Evolutionary conservation across 768 basidiomycete species (phyloP), one percentile per base, ranked within the genome.

Genomic region (Rhodocollybia butyracea): DNA sequence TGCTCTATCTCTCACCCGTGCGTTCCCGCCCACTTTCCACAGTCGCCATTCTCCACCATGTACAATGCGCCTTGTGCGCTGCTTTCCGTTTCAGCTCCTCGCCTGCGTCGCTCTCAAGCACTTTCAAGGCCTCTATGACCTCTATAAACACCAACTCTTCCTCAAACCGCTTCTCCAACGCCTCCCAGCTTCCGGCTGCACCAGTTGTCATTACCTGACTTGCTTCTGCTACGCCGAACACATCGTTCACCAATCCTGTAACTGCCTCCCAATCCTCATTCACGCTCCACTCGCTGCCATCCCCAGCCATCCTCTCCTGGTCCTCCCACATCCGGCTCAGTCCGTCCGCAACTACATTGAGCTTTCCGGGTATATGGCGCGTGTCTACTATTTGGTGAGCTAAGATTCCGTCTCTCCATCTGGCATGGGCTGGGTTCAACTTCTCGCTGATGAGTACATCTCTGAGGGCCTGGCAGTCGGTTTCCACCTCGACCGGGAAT

Each of bases 281-380:
- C 3, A 75, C 70, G 5, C 60, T 56, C 70, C 71, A 74, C 13
- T 62, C 57, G 34, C 64, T 67, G 0, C 71, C 65, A 40, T 74
- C 69, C 0, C 59, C 65, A 2, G 42, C 47, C 5, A 10, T 38
- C 10, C 42, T 41, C 11, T 56, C 53, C 45, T 39, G 19, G 0
- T 57, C 66, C 38, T 66, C 68, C 31, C 19, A 56, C 36, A 57
- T 48, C 22, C 65, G 8, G 42, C 70, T 74, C 3, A 75, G 40
- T 0, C 66, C 66, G 46, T 74, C 71, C 15, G 67, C 68, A 0
- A 68, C 66, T 3, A 56, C 32, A 31, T 71, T 72, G 3, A 58
- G 41, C 15, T 15, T 43, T 0, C 68, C 66, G 0, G 64, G 60
- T 5, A 55, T 19, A 43, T 72, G 70, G 7, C 50, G 42, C 0